phyloP scores from a whole-genome alignment of 441 rosid species.

The Corymbia calophylla region DNA sequence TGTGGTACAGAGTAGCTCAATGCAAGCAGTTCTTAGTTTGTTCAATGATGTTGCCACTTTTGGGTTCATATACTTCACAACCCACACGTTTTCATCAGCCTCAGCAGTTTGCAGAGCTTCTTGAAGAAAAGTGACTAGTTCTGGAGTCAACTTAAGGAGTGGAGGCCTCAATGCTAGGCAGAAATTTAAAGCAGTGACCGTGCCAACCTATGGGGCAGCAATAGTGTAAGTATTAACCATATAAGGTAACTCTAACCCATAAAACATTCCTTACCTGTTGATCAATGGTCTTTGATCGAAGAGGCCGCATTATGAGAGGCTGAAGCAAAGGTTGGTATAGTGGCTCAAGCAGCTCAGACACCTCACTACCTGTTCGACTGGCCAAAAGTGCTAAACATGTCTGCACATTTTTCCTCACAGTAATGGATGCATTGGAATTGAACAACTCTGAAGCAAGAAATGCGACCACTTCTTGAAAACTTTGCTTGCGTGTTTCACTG shows the following conservation, averaged over 20 bases:
- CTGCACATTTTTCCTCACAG: constrained; percentile 93
- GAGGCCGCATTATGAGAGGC: constrained; percentile 84
- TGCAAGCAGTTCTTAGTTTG: constrained; percentile 94
- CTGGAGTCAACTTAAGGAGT: constrained; percentile 93
- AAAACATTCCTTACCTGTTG: constrained; percentile 67
- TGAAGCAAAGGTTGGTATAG: constrained; percentile 89
- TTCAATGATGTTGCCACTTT: constrained; percentile 74
- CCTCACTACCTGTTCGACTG: constrained; percentile 97
- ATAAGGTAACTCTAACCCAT: not conserved
- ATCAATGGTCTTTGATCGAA: constrained; percentile 88
- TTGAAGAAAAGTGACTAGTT: constrained; percentile 88
- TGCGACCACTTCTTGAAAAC: constrained; percentile 89
- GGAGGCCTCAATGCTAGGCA: constrained; percentile 98
- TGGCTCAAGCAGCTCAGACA: constrained; percentile 92
- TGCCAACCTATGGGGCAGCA: constrained; percentile 67
- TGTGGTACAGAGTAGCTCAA: constrained; percentile 91
- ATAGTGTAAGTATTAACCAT: constrained; percentile 21
- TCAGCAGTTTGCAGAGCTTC: constrained; percentile 98
- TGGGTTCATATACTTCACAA: constrained; percentile 85
- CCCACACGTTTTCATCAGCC: constrained; percentile 94
- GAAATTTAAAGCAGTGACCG: constrained; percentile 93
- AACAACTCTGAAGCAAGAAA: constrained; percentile 94
- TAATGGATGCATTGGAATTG: constrained; percentile 79
- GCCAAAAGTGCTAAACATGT: constrained; percentile 96
- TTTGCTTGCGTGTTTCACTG: constrained; percentile 81